phyloP scores from a whole-genome alignment of 2,329 filamentous ascomycete genomes.

The Pseudophaeomoniella oleicola region DNA sequence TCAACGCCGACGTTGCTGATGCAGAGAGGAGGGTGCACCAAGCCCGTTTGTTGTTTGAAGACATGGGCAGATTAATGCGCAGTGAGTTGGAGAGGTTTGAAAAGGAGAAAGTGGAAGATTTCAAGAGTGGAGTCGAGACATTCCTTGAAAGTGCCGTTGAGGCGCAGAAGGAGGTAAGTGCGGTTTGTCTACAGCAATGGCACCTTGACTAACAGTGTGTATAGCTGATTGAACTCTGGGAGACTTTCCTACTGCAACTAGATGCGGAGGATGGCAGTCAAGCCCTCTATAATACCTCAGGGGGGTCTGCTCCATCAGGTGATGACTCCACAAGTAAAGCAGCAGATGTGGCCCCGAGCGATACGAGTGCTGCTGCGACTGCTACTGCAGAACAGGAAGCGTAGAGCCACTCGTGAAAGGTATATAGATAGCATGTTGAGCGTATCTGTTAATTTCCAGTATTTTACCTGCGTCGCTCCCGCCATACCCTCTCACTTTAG shows the following conservation, averaged over 20 bases:
- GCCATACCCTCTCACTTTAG: too few relatives aligned
- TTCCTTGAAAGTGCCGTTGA: conserved; percentile 95
- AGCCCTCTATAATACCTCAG: conserved; percentile 25
- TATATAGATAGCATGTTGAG: too few relatives aligned
- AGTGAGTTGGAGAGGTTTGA: conserved; percentile 87
- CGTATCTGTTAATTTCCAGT: too few relatives aligned
- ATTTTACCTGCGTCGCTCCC: too few relatives aligned
- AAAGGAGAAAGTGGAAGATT: conserved; percentile 95
- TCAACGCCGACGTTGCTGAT: conserved; percentile 86
- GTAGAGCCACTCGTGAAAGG: too few relatives aligned
- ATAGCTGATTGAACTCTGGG: conserved; percentile 84
- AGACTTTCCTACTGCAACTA: conserved; percentile 91
- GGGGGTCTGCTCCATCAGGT: conserved; percentile 6
- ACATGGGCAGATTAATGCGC: conserved; percentile 91
- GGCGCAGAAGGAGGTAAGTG: conserved; percentile 86
- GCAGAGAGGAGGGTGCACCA: conserved; percentile 88
- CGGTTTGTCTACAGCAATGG: conserved; percentile 1
- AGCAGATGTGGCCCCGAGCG: background rate
- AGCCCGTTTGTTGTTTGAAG: conserved; percentile 78
- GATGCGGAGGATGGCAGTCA: conserved; percentile 78
- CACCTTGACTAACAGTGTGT: conserved; percentile 14
- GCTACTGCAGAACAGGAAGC: conserved; percentile 2
- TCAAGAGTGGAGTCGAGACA: conserved; percentile 95
- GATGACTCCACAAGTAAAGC: background rate
- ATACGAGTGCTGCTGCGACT: conserved; percentile 1